Percentiles rank a stretch among this genome's conserved stretches.
Conservation (phyloP, 164 flowering plant genomes). For the Stephania yunnanensis region DNA sequence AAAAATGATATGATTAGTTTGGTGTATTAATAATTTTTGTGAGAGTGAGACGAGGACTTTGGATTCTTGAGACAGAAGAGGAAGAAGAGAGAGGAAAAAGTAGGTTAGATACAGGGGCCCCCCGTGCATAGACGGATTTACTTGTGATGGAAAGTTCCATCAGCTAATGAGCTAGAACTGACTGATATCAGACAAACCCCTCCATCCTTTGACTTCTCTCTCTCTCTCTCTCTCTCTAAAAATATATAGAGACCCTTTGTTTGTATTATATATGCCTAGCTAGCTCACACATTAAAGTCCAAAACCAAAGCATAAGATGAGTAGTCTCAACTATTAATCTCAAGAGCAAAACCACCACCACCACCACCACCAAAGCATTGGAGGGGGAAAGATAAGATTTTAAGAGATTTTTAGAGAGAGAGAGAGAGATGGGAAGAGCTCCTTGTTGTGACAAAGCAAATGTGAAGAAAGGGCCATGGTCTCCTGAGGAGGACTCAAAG, state of each 20-base stretch:
- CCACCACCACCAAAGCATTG: background rate
- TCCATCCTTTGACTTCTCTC: conserved; percentile 22
- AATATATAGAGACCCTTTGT: background rate
- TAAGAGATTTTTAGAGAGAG: conserved; percentile 7
- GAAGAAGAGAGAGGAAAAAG: background rate
- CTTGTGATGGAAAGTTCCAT: conserved; percentile 18
- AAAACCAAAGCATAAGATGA: background rate
- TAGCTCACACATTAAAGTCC: background rate
- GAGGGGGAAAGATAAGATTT: background rate
- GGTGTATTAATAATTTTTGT: no score
- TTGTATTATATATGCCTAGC: background rate
- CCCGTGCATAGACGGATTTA: conserved; percentile 4
- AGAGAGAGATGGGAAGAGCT: conserved; percentile 64
- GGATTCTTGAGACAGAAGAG: conserved; percentile 13
- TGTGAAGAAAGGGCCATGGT: conserved; percentile 86
- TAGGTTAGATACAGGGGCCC: conserved; percentile 8
- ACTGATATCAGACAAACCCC: conserved; percentile 17
- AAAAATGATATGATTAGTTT: no score
- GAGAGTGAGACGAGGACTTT: background rate
- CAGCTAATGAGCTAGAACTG: conserved; percentile 10
- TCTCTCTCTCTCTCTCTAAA: conserved; percentile 9
- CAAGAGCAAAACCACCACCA: background rate
- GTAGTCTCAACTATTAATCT: background rate
- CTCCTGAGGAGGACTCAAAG: conserved; percentile 73
- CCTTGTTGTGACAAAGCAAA: conserved; percentile 85